Evolutionary conservation across 768 basidiomycete species (phyloP).

Genomic region (Arthromyces matolae): DNA sequence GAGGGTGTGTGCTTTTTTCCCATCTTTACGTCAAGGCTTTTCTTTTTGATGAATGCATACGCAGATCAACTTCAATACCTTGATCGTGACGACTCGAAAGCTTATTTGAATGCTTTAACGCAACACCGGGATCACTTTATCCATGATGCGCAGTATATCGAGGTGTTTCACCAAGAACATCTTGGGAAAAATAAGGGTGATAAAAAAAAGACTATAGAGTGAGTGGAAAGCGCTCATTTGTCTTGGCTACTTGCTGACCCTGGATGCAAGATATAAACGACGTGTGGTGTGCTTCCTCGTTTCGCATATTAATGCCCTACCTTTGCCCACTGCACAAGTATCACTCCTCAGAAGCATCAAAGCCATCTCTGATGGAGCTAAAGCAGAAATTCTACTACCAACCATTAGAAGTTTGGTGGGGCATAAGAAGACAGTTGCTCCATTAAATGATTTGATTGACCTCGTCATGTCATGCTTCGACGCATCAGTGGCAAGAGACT

Average conservation of each 20-base stretch:
- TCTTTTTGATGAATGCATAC: constrained; percentile 4
- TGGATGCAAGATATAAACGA: constrained; percentile 54
- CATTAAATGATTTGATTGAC: constrained; percentile 33
- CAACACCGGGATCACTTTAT: constrained; percentile 51
- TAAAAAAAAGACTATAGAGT: constrained; percentile 53
- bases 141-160: constrained; percentile 57
- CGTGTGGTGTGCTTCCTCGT: constrained; percentile 72
- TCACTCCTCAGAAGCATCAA: constrained; percentile 47
- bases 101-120: constrained; percentile 52
- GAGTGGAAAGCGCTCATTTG: constrained; percentile 20
- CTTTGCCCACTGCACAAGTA: constrained; percentile 43
- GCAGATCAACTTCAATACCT: constrained; percentile 61
- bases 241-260: constrained; percentile 2
- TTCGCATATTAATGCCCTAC: constrained; percentile 70
- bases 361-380: constrained; percentile 44
- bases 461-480: constrained; percentile 53
- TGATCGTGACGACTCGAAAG: constrained; percentile 57
- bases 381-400: constrained; percentile 55
- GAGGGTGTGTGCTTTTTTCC: constrained; percentile 42
- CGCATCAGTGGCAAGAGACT: constrained; percentile 34
- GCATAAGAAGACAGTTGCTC: constrained; percentile 16
- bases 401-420: constrained; percentile 42
- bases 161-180: constrained; percentile 57
- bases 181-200: constrained; percentile 46
- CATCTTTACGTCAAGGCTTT: neutral